These are phyloP conservation scores for Vitis cinerea DNA, from an alignment of 164 flowering plant species.

Conservation along the genomic window DNA sequence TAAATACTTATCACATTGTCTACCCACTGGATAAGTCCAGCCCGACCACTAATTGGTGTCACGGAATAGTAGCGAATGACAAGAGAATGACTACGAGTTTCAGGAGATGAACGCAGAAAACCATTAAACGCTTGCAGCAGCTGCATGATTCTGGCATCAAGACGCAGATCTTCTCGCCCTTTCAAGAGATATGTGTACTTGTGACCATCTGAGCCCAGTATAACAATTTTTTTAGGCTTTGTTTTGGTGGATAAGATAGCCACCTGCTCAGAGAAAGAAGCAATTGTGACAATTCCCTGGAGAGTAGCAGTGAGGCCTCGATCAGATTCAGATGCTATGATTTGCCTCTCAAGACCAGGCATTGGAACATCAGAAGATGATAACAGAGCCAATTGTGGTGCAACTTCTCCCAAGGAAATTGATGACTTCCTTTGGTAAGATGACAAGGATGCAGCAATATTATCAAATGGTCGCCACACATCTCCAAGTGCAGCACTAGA, in stretches of 20 bases:
- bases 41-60: slow-evolving; percentile 96
- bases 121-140: slow-evolving; percentile 86
- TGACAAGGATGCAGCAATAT: slow-evolving; percentile 76
- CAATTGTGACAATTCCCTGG: slow-evolving; percentile 69
- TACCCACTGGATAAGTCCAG: slow-evolving; percentile 99
- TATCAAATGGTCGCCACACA: slow-evolving; percentile 92
- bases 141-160: slow-evolving; percentile 99
- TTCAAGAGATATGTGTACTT: slow-evolving; percentile 89
- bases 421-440: slow-evolving; percentile 84
- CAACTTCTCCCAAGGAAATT: slow-evolving; percentile 75
- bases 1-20: slow-evolving; percentile 91
- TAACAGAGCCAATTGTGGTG: slow-evolving; percentile 71
- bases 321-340: slow-evolving; percentile 49
- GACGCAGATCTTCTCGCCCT: slow-evolving; percentile 96
- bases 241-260: slow-evolving; percentile 88
- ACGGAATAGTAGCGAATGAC: slow-evolving; percentile 89
- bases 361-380: slow-evolving; percentile 92
- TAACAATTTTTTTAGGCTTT: slow-evolving; percentile 84
- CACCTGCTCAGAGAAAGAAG: slow-evolving; percentile 80
- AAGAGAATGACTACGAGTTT: slow-evolving; percentile 46
- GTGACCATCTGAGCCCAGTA: slow-evolving; percentile 87
- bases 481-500: slow-evolving; percentile 78
- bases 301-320: slow-evolving; percentile 33
- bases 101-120: slow-evolving; percentile 62
- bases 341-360: slow-evolving; percentile 96